phyloP scores from a whole-genome alignment of 805 yeast species.

The Sugiyamaella marilandica region DNA sequence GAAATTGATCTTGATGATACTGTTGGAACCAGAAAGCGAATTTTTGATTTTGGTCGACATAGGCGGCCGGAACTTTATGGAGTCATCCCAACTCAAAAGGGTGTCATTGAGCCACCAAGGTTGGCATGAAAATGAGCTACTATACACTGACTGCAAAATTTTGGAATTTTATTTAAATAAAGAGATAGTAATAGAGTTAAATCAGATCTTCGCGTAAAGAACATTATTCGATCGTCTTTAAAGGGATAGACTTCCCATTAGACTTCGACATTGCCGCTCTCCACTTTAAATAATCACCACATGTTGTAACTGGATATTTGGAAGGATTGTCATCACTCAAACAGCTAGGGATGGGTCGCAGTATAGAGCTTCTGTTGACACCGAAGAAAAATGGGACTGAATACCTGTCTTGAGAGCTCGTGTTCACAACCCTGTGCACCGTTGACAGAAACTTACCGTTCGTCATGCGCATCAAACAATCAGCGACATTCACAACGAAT shows the following conservation, averaged over 20 bases:
- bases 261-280: constrained; percentile 4
- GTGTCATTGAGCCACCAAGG: background rate
- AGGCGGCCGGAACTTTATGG: constrained; percentile 36
- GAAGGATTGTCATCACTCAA: constrained; percentile 21
- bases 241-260: background rate
- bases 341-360: constrained; percentile 24
- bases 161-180: too few species aligned
- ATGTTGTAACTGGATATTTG: constrained; percentile 17
- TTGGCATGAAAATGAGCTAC: background rate
- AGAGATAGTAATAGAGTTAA: too few species aligned
- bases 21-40: constrained; percentile 34
- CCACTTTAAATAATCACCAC: constrained; percentile 4
- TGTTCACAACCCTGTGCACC: constrained; percentile 32
- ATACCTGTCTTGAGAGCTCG: constrained; percentile 24
- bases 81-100: constrained; percentile 13
- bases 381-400: constrained; percentile 32
- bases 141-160: too few species aligned
- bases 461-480: constrained; percentile 36
- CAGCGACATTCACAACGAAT: constrained; percentile 56
- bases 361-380: constrained; percentile 19
- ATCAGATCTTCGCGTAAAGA: too few species aligned
- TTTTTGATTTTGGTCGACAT: constrained; percentile 38
- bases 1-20: constrained; percentile 37
- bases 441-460: constrained; percentile 38
- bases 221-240: background rate